Conservation (phyloP, 192 early-diverging fungal species). For the Kickxella alabastrina region DNA sequence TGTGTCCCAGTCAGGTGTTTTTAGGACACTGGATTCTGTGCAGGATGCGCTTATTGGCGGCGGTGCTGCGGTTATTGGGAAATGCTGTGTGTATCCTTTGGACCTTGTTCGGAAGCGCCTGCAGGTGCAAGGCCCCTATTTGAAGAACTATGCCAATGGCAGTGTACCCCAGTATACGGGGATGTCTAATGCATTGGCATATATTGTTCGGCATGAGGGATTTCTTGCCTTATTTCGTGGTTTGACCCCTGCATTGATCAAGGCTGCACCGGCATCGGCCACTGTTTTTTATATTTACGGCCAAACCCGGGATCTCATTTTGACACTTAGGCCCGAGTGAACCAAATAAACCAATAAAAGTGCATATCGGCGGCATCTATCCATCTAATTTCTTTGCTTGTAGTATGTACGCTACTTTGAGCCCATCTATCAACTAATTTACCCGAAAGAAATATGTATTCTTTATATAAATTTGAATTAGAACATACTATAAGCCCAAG, state of each 20-base stretch:
- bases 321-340: constrained; percentile 14
- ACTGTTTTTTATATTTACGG: constrained; percentile 85
- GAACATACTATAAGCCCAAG: too few relatives aligned
- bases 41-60: constrained; percentile 77
- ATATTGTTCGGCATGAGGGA: constrained; percentile 76
- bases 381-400: too few relatives aligned
- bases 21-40: constrained; percentile 13
- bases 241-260: constrained; percentile 76
- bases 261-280: constrained; percentile 80
- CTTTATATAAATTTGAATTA: too few relatives aligned
- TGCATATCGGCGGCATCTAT: too few relatives aligned
- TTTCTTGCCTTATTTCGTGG: constrained; percentile 85
- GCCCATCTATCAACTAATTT: too few relatives aligned
- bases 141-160: constrained; percentile 58
- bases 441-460: too few relatives aligned
- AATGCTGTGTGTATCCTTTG: constrained; percentile 84
- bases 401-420: too few relatives aligned
- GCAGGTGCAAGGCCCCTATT: constrained; percentile 74
- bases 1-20: neutral
- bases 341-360: neutral
- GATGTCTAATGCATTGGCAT: constrained; percentile 55
- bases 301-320: constrained; percentile 56
- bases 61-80: constrained; percentile 73
- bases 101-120: constrained; percentile 80
- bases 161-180: constrained; percentile 66